These are phyloP conservation scores for Coccomyxa subellipsoidea DNA, from an alignment of 163 green algal species.

Conservation along the genomic window DNA sequence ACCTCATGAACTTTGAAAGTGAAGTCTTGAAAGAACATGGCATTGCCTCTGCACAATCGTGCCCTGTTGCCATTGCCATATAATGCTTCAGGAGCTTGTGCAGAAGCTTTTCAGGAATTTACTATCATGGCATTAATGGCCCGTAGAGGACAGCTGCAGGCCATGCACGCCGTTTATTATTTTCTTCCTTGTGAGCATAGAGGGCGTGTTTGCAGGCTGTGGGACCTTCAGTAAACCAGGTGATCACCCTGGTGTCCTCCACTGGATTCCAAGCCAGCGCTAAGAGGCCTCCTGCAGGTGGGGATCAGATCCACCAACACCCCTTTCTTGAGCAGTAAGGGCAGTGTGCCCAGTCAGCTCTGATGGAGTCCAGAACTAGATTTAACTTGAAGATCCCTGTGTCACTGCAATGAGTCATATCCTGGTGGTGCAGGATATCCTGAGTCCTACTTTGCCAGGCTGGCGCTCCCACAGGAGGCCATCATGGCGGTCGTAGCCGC, in stretches of 20 bases:
- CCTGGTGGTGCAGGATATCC: slow-evolving; percentile 27
- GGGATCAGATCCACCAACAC: no score
- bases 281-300: not conserved
- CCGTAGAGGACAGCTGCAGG: no score
- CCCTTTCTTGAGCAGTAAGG: not conserved
- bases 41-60: no score
- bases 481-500: slow-evolving; percentile 3
- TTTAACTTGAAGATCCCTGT: not conserved
- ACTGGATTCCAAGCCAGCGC: slow-evolving; percentile 1
- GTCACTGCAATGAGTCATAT: not conserved
- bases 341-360: not conserved
- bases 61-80: no score
- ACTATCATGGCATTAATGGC: no score
- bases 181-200: no score
- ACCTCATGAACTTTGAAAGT: no score
- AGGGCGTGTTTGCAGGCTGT: slow-evolving; percentile 3
- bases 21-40: no score
- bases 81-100: no score
- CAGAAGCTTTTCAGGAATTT: no score
- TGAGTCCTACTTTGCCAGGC: slow-evolving; percentile 10
- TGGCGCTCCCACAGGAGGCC: slow-evolving; percentile 12
- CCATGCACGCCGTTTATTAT: no score
- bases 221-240: not conserved
- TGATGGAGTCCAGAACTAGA: not conserved
- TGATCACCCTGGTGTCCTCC: not conserved